Base-by-base conservation (phyloP, 2,329 filamentous ascomycete species). In the Fusarium miscanthi region DNA sequence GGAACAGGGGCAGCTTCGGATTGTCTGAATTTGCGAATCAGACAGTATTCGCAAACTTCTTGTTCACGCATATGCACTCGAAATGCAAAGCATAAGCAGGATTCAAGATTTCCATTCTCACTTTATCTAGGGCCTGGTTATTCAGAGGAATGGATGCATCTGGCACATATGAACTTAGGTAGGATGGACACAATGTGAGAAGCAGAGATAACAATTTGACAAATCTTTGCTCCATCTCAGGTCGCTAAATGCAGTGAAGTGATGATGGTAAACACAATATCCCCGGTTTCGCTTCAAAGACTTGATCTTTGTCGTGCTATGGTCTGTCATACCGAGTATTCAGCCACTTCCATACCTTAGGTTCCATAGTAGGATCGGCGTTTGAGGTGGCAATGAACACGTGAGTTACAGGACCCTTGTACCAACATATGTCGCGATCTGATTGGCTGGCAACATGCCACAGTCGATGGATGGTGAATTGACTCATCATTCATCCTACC, bases 121-220 rank as follows among this genome's bases (percentile, higher is more conserved):
- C 64, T 37, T 42, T 68, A 42, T 63, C 48, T 69, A 51, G 59
- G 57, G 31, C 38, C 46, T 30, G 23, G 25, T 33, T 52, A 38
- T 52, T 41, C 23, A 25, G 37, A 19, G n/a, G 53, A 23, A 40
- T 40, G 35, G 17, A 49, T 27, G 27, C 31, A 54, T 46, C 37
- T 38, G 52, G 43, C 51, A 49, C 41, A 59, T 42, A 57, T 43
- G 33, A 27, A 38, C 33, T 53, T 42, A 37, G 57, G 65, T 46
- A 33, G 57, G 61, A 71, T 42, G 66, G 41, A 54, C 35, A 64
- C 25, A 23, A 35, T 51, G 43, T 43, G 54, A 43, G 14, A 54
- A 59, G 70, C 51, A 51, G 51, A 53, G 56, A 67, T 64, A 66
- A 42, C 40, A 60, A 73, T 68, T 51, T 68, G 62, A 56, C 38